A percentile compares a stretch with the other conserved stretches of the same genome.
Conservation (phyloP, 1,284 basidiomycete species). For the Sanghuangporus baumii region DNA sequence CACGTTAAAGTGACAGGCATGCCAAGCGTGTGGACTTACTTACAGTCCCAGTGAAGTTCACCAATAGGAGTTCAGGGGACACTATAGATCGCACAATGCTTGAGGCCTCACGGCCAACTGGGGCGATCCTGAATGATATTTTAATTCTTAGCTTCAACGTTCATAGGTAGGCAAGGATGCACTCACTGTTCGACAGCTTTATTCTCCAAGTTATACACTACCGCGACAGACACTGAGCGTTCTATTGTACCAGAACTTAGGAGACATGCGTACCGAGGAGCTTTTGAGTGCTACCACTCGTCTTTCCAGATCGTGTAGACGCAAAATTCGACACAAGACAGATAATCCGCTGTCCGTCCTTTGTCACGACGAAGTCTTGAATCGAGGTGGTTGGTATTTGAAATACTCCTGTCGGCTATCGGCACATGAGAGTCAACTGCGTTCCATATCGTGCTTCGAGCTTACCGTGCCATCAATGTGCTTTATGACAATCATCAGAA, state of each 20-base stretch:
- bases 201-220: conserved; percentile 10
- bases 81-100: not conserved
- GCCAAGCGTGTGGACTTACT: not conserved
- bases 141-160: not conserved
- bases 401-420: conserved; percentile 5
- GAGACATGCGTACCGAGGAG: conserved; percentile 4
- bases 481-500: not conserved
- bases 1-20: not conserved
- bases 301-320: conserved; percentile 2
- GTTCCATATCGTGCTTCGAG: not conserved
- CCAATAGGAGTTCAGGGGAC: not conserved
- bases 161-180: not conserved
- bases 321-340: not conserved
- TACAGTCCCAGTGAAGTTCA: conserved; percentile 13
- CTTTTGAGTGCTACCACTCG: not conserved
- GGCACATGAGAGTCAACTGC: not conserved
- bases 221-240: not conserved
- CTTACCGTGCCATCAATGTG: conserved; percentile 1
- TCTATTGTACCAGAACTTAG: not conserved
- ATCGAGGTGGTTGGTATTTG: conserved; percentile 5
- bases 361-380: conserved; percentile 7
- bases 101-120: conserved; percentile 8
- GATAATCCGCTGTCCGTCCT: conserved; percentile 9
- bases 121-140: not conserved
- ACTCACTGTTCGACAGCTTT: conserved; percentile 9